Conservation (phyloP, 2,329 filamentous ascomycete genomes). For the Ophioceras dolichostomum region DNA sequence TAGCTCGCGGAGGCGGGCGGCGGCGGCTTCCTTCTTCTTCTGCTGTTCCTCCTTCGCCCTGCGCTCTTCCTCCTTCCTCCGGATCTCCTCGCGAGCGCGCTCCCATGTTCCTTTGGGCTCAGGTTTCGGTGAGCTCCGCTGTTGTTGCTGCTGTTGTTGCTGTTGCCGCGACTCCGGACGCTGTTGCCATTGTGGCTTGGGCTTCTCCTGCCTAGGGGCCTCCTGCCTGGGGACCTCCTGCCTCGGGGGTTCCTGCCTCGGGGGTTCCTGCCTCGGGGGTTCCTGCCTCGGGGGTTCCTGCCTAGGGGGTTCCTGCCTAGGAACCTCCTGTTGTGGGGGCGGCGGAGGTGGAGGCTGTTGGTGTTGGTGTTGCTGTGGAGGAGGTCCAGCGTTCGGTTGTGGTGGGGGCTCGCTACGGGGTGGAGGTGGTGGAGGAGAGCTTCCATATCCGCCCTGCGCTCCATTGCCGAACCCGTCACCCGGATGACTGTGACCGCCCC, state of each 20-base stretch:
- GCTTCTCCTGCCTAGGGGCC: slow-evolving; percentile 10
- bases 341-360: slow-evolving; percentile 8
- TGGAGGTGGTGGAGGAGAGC: slow-evolving; percentile 12
- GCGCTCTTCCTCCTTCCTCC: slow-evolving; percentile 50
- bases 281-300: not conserved
- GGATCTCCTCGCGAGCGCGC: slow-evolving; percentile 55
- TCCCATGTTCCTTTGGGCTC: slow-evolving; percentile 47
- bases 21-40: slow-evolving; percentile 43
- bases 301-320: slow-evolving; percentile 1
- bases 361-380: slow-evolving; percentile 10
- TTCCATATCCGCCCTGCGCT: slow-evolving; percentile 16
- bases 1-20: slow-evolving; percentile 38
- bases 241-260: slow-evolving; percentile 3
- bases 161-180: slow-evolving; percentile 11
- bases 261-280: slow-evolving; percentile 4
- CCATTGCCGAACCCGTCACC: slow-evolving; percentile 13
- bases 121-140: slow-evolving; percentile 13
- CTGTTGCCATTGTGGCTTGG: slow-evolving; percentile 12
- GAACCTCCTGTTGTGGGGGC: not conserved
- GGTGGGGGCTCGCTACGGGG: slow-evolving; percentile 12
- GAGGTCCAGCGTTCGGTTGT: slow-evolving; percentile 6
- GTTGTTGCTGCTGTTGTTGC: slow-evolving; percentile 12
- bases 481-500: slow-evolving; percentile 5
- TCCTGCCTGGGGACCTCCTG: not conserved
- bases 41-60: slow-evolving; percentile 48